A percentile compares a stretch with the other conserved stretches of the same genome.
Evolutionary conservation across 2,329 filamentous ascomycete genomes (phyloP).

Genomic region (Microsporum audouinii): DNA sequence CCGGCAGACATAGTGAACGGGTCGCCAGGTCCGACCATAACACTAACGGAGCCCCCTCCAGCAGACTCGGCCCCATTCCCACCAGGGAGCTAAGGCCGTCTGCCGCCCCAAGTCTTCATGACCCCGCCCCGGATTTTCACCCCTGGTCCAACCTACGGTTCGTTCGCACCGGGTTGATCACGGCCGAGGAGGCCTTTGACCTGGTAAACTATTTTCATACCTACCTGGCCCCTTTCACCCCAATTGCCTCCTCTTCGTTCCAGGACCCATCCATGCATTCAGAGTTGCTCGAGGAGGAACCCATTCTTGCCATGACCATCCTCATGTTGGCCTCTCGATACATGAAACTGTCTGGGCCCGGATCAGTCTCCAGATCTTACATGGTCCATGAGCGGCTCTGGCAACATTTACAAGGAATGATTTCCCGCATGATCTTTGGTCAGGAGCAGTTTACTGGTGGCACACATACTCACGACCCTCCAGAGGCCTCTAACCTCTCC

Average conservation of each 20-base stretch:
- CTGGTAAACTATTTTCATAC: constrained; percentile 88
- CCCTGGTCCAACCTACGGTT: constrained; percentile 78
- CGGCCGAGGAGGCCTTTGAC: constrained; percentile 69
- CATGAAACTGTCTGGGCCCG: constrained; percentile 59
- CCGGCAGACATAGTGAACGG: constrained; percentile 16
- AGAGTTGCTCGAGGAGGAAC: constrained; percentile 74
- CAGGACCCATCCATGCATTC: constrained; percentile 60
- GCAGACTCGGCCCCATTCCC: constrained; percentile 1
- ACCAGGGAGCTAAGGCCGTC: constrained; percentile 8
- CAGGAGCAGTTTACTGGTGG: constrained; percentile 82
- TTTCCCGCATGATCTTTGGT: constrained; percentile 81
- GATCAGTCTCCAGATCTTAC: constrained; percentile 63
- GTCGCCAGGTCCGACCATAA: constrained; percentile 4
- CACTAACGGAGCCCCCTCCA: not conserved
- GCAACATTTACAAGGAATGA: constrained; percentile 80
- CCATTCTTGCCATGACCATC: constrained; percentile 73
- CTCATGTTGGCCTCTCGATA: constrained; percentile 80
- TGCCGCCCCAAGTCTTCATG: constrained; percentile 9
- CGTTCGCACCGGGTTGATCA: constrained; percentile 83
- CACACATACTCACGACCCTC: constrained; percentile 50
- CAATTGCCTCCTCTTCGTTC: constrained; percentile 77
- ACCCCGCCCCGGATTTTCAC: constrained; percentile 47
- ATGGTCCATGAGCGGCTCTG: constrained; percentile 82
- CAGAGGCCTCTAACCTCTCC: constrained; percentile 37
- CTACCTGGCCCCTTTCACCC: constrained; percentile 73